Evolutionary conservation across 768 basidiomycete genomes (phyloP).

Genomic region (Rhizopogon salebrosus): DNA sequence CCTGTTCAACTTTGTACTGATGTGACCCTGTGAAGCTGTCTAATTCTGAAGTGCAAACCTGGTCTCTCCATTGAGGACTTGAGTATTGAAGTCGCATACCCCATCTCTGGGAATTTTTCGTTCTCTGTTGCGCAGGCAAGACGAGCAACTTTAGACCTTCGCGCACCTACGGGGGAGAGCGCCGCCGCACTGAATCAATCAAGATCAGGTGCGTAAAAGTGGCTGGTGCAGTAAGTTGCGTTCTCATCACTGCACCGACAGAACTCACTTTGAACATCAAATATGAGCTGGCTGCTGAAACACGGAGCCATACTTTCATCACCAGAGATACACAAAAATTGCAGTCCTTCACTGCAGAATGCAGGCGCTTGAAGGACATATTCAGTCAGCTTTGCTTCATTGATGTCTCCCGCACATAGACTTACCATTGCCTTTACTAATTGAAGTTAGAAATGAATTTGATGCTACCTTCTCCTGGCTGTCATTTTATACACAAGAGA

Average conservation of each 20-base stretch:
- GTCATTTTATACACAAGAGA: neutral
- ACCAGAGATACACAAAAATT: constrained; percentile 46
- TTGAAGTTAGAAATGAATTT: neutral
- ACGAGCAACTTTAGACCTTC: constrained; percentile 32
- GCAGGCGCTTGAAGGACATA: constrained; percentile 48
- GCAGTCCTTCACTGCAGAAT: constrained; percentile 45
- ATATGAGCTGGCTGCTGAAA: constrained; percentile 29
- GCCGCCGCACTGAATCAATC: constrained; percentile 25
- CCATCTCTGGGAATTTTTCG: constrained; percentile 49
- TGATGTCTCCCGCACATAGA: neutral
- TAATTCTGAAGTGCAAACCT: constrained; percentile 12
- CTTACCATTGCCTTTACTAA: neutral
- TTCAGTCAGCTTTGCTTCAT: constrained; percentile 32
- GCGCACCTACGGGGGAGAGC: constrained; percentile 9
- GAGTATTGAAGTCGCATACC: constrained; percentile 25
- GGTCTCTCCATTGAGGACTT: neutral
- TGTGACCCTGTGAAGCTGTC: constrained; percentile 2
- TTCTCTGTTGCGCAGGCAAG: constrained; percentile 54
- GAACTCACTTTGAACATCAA: constrained; percentile 53
- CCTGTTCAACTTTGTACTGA: neutral
- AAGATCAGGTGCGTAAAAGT: constrained; percentile 34
- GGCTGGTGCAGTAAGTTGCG: neutral
- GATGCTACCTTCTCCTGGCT: neutral
- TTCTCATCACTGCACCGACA: constrained; percentile 15
- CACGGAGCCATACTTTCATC: constrained; percentile 37